Base-by-base conservation (phyloP, 1,139 yeast species). In the Saccharomyces hybrid region DNA sequence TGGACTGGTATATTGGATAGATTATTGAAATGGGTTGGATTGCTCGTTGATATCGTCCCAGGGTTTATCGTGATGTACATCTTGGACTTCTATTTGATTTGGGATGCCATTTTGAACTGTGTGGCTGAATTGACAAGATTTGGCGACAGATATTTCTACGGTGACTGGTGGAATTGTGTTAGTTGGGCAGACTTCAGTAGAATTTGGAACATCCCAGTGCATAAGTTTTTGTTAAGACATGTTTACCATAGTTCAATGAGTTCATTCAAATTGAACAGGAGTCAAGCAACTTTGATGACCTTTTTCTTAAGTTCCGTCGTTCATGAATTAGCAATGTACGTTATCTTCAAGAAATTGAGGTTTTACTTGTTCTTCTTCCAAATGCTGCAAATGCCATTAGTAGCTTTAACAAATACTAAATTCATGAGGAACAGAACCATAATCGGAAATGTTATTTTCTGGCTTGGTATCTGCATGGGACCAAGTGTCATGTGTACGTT, bases 111-210 rank as follows among this genome's bases (percentile, higher is more conserved):
- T 53, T 73, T 91, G 60, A 91, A 90, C 66, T 85, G 86, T 16
- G 81, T 93, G 62, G 98, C 96, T 0, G 99, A 93, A 68, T 73
- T 93, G 48, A 85, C 95, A 20, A 65, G 78, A 53, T 93, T 85
- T 71, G 96, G 91, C 2, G 98, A 93, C 67, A 80, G 99, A 47
- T 88, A 86, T 61, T 93, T 93, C 69, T 93, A 93, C 65, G 95
- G 96, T 3, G 88, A 90, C 47, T 93, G 99, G 99, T 93, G 98
- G 99, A 88, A 93, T 62, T 88, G 95, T 61, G 83, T 87, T 29
- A 85, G 90, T 51, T 93, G 97, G 96, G 90, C 88, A 55, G 93
- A 90, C 67, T 93, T 88, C 72, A 87, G 97, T 8, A 79, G 97
- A 60, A 83, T 88, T 60, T 95, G 99, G 99, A 93, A 93, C 68